These are phyloP conservation scores for Cytospora piceicola DNA, from an alignment of 2,329 filamentous ascomycete genomes.

Conservation along the genomic window DNA sequence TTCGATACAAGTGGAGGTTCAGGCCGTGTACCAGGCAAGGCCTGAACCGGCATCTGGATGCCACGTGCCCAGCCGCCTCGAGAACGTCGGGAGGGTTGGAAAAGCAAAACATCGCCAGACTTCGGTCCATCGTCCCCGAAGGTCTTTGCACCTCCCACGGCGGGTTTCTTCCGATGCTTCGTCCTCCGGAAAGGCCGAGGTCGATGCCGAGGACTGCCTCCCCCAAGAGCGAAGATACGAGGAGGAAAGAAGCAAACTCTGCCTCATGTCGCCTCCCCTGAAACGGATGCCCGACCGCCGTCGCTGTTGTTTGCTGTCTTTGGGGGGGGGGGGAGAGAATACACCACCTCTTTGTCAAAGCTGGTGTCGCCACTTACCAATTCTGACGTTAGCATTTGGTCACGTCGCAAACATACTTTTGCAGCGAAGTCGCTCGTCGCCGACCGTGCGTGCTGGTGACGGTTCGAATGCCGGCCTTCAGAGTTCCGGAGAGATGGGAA, in stretches of 20 bases:
- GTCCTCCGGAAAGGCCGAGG: neutral
- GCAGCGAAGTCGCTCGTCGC: neutral
- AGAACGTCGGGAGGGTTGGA: neutral
- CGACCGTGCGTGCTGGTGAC: neutral
- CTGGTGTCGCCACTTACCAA: neutral
- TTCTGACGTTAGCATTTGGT: neutral
- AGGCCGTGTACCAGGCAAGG: neutral
- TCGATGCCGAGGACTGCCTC: neutral
- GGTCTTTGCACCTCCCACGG: neutral
- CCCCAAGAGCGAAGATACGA: neutral
- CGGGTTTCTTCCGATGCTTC: neutral
- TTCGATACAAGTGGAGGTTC: slow-evolving; percentile 6
- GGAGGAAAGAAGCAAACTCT: neutral
- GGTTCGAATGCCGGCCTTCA: neutral
- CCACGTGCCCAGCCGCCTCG: neutral
- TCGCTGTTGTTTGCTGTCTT: neutral
- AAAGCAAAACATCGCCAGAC: neutral
- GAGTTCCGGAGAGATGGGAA: neutral
- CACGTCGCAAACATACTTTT: neutral
- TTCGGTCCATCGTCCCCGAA: neutral
- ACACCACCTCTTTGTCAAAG: neutral
- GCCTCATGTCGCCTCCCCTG: neutral
- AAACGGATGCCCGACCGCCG: neutral
- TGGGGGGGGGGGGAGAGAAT: too few relatives aligned
- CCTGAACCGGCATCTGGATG: neutral